phyloP scores from a whole-genome alignment of 495 filamentous ascomycete genomes.

The Penicillium nucicola region DNA sequence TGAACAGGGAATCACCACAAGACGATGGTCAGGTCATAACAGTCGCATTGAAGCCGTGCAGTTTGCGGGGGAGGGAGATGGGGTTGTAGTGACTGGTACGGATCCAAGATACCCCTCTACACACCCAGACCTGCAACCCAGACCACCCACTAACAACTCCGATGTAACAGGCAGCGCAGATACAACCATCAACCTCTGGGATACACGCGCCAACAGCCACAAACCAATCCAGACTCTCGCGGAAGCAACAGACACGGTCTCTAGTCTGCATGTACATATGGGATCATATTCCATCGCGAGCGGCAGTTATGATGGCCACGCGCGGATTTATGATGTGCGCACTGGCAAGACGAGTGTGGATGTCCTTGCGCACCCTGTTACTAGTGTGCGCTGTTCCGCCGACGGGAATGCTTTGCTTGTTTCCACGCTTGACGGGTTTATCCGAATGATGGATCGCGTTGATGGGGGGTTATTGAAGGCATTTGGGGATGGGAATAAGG shows the following conservation, averaged over 20 bases:
- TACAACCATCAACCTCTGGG: slow-evolving; percentile 84
- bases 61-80: slow-evolving; percentile 70
- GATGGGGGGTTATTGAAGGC: slow-evolving; percentile 71
- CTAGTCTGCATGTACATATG: slow-evolving; percentile 50
- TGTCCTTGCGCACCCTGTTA: slow-evolving; percentile 55
- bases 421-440: slow-evolving; percentile 67
- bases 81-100: slow-evolving; percentile 63
- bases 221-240: slow-evolving; percentile 75
- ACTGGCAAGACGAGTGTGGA: slow-evolving; percentile 74
- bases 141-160: not conserved
- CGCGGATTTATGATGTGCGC: slow-evolving; percentile 83
- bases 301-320: slow-evolving; percentile 83
- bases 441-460: slow-evolving; percentile 77
- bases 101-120: too few species aligned
- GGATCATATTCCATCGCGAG: slow-evolving; percentile 42
- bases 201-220: slow-evolving; percentile 55
- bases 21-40: slow-evolving; percentile 72
- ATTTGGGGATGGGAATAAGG: slow-evolving; percentile 50
- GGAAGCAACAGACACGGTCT: slow-evolving; percentile 78
- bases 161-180: slow-evolving; percentile 63
- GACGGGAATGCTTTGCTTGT: slow-evolving; percentile 75
- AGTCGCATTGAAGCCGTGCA: slow-evolving; percentile 71
- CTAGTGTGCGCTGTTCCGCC: slow-evolving; percentile 64
- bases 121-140: too few species aligned
- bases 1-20: slow-evolving; percentile 64